Evolutionary conservation across 208 protist species (phyloP), one percentile per base, ranked within the genome.

Genomic region (Wallacemonas rigidus): DNA sequence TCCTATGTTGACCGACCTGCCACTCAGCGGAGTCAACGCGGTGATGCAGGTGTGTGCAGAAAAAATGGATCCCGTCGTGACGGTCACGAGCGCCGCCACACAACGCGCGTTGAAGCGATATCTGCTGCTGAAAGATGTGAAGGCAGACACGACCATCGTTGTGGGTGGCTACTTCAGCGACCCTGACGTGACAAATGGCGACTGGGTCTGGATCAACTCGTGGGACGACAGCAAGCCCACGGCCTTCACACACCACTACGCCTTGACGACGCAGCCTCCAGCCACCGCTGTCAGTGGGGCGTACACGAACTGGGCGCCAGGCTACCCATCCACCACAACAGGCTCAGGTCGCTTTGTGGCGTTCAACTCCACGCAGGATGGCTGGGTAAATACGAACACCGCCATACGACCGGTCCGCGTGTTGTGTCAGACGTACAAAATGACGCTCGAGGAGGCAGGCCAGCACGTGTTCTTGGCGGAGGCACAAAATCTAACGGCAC

Each of bases 281-380:
- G 38, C 60, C 6, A 65, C 11, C n/a, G 4, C 60, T 26, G 60
- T 65, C 6, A n/a, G 7, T 3, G 41, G 43, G 4, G n/a, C 40
- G 41, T 65, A 65, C 60, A 65, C 60, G 43, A 65, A 65, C 43
- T 65, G 60, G 60, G 60, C 38, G 36, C 36, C 56, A 6, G 17
- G 38, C 56, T 62, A 38, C 38, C 56, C 53, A 7, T 8, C 8
- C 12, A 50, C 0, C 45, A 50, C 53, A 17, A 15, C 43, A 41
- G 8, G n/a, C 7, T 6, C 60, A 14, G 60, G 60, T 26, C 60
- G 60, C 5, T 65, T 65, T 36, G 38, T 65, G 41, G 60, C 60
- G 41, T 48, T 53, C 17, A 36, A 57, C 53, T 6, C 53, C 17
- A 17, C 53, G 53, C 53, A 26, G 15, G 53, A 57, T 35, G 53